These are phyloP conservation scores for Vigna trinervia DNA, from an alignment of 306 rosid species.

Conservation along the genomic window DNA sequence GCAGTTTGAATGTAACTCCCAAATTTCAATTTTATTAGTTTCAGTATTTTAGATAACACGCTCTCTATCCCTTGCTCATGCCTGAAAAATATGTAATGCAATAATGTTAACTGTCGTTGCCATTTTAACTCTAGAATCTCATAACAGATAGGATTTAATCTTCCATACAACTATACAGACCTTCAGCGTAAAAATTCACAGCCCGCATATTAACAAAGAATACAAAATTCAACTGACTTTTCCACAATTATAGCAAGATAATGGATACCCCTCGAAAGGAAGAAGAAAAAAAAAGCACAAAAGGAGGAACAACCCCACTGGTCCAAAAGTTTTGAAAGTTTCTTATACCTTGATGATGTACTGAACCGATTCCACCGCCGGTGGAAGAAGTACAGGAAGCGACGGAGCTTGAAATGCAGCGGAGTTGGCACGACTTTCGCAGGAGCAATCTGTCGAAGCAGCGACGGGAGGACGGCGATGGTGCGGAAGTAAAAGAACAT, in stretches of 20 bases:
- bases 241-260: not conserved
- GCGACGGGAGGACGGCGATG: slow-evolving; percentile 44
- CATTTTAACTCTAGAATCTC: slow-evolving; percentile 1
- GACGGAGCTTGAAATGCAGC: slow-evolving; percentile 65
- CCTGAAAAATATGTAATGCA: not conserved
- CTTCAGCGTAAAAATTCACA: not conserved
- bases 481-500: slow-evolving; percentile 19
- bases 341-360: too few species aligned
- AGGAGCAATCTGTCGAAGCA: slow-evolving; percentile 40
- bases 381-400: slow-evolving; percentile 62
- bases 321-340: too few species aligned
- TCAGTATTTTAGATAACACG: too few species aligned
- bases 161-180: not conserved
- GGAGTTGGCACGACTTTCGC: slow-evolving; percentile 46
- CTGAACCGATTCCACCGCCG: slow-evolving; percentile 52
- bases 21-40: too few species aligned
- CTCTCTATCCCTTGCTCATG: too few species aligned
- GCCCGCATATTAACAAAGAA: not conserved
- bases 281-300: too few species aligned
- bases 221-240: not conserved
- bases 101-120: not conserved
- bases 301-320: too few species aligned
- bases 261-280: too few species aligned
- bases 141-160: not conserved
- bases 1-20: too few species aligned